Base-by-base conservation (phyloP, 2,329 filamentous ascomycete genomes). In the Paracoccidioides lutzii region DNA sequence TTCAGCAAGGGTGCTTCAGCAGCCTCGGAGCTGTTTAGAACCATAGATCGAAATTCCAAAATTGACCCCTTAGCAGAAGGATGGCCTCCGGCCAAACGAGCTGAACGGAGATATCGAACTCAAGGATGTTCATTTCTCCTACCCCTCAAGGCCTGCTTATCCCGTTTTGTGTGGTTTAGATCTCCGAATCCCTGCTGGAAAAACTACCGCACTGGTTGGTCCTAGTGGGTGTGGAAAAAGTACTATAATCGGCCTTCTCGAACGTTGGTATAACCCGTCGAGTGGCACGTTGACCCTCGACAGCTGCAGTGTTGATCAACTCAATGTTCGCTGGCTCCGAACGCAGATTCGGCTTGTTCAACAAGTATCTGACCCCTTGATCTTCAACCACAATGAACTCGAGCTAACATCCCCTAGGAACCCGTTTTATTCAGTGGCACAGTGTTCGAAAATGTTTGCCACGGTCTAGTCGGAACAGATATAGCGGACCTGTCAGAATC, bases 341-440 rank as follows among this genome's bases (percentile, higher is more conserved):
- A 3, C 73, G 78, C 38, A 67, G 77, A 32, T 75, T 76, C 57
- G 81, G 77, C 54, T 79, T 79, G 54, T 74, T 72, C 8, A 75
- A 78, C 44, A 62, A 51, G 59, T 61, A 60, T 55, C 8, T 12
- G 12, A 4, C 12, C 15, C 30, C 12, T 15, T 45, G 15, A 12
- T 6, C 33, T 48, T 5, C 12, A 22, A 15, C 30, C 9, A 32
- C 12, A 32, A 15, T 40, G 12, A 32, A 42, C n/a, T 15, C 50
- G 28, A 30, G 15, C 53, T 55, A 8, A 55, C 41, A 1, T 40
- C 78, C 67, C 75, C 57, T 88, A 94, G 67, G 89, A 95, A 66
- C 88, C 88, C 1, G 84, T 86, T 0, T 77, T 94, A 0, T 95
- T 94, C 68, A 83, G 83, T 55, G 89, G 84, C 0, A 87, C 87